Evolutionary conservation across 768 basidiomycete species (phyloP).

Genomic region (Auricularia auricula-judae): DNA sequence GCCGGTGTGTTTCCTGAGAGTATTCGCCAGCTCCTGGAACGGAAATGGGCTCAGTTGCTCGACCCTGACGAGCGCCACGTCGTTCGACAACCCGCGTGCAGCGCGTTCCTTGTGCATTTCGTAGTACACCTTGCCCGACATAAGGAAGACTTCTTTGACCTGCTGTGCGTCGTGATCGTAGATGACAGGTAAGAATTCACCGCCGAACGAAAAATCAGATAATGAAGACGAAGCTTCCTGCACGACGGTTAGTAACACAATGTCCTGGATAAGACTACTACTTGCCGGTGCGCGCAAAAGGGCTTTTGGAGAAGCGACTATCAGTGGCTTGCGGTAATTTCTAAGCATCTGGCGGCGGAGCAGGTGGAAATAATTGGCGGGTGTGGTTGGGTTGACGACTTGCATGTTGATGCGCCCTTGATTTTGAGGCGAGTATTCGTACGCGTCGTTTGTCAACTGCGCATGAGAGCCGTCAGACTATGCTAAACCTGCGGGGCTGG

Average conservation of each 20-base stretch:
- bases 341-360: slow-evolving; percentile 76
- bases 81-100: slow-evolving; percentile 30
- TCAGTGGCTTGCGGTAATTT: slow-evolving; percentile 77
- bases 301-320: slow-evolving; percentile 79
- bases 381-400: slow-evolving; percentile 75
- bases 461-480: background rate
- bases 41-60: slow-evolving; percentile 90
- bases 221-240: slow-evolving; percentile 68
- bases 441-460: slow-evolving; percentile 71
- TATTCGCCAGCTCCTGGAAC: slow-evolving; percentile 37
- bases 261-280: slow-evolving; percentile 4
- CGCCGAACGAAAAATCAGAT: slow-evolving; percentile 46
- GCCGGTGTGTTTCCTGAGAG: background rate
- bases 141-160: slow-evolving; percentile 56
- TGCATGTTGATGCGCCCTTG: slow-evolving; percentile 66
- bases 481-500: background rate
- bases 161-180: slow-evolving; percentile 33
- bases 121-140: slow-evolving; percentile 83
- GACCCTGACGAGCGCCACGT: slow-evolving; percentile 61
- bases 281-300: slow-evolving; percentile 65
- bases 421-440: slow-evolving; percentile 18
- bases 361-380: slow-evolving; percentile 89
- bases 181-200: slow-evolving; percentile 58
- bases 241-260: background rate
- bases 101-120: slow-evolving; percentile 67